Base-by-base conservation (phyloP, 2,329 filamentous ascomycete genomes). In the Botrytis porri region DNA sequence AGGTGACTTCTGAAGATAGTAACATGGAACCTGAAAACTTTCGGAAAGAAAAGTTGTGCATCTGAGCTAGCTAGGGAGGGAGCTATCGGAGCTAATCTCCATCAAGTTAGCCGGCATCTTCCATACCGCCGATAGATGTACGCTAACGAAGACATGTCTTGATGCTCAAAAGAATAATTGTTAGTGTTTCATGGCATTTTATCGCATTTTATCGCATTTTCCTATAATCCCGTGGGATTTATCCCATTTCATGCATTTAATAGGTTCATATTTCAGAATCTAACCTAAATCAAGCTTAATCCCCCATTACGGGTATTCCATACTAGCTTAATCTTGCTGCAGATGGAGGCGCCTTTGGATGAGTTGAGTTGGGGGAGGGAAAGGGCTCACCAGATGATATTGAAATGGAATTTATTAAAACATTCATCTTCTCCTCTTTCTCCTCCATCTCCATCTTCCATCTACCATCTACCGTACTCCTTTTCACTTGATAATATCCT, bases 301-400 rank as follows among this genome's bases (percentile, higher is more conserved):
- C 9, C 18, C 18, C 2, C 20, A 57, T 29, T 3, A 14, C 37
- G 20, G 35, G 65, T 18, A 29, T 57, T 20, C 18, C 22, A 35
- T 29, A 14, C 37, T 69, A 69, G 48, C 66, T 43, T 6, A 32
- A 69, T 69, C 45, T 32, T 25, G 51, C 25, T 69, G 66, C 66
- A 69, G 66, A 69, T 45, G 66, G 51, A 69, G 65, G 65, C 35
- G 65, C 48, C 59, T 66, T 69, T 69, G 48, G 35, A 29, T 41
- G 45, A 67, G 62, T 61, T 61, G 63, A 45, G 20, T n/a, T 66
- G 16, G 25, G 35, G 25, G 7, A 25, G 43, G n/a, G 37, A n/a
- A 32, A 29, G n/a, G 51, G 7, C 51, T 54, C 51, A 57, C 51
- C 51, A 57, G 51, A 29, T 57, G 12, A 54, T 54, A 54, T 18